These are phyloP conservation scores for Penicillium maclennaniae DNA, from an alignment of 495 filamentous ascomycete genomes.

Conservation along the genomic window DNA sequence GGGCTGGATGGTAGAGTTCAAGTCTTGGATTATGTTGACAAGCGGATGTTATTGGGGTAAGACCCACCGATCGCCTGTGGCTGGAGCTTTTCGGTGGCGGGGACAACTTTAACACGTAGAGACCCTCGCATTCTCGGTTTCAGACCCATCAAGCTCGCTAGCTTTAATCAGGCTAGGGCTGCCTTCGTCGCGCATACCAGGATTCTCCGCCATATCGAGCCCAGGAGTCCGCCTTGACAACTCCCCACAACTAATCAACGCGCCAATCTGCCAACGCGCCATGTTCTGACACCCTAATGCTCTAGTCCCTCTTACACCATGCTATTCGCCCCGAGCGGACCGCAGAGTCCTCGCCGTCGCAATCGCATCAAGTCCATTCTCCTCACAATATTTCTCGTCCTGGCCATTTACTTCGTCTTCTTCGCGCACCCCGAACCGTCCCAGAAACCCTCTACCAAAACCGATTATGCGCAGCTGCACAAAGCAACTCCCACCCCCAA, in stretches of 20 bases:
- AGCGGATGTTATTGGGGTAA: too few relatives aligned
- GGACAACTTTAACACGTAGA: background rate
- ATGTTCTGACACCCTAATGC: conserved; percentile 1
- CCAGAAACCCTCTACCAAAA: conserved; percentile 12
- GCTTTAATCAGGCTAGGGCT: background rate
- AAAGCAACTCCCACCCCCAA: conserved; percentile 11
- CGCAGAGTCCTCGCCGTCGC: conserved; percentile 39
- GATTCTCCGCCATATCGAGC: background rate
- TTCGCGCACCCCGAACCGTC: conserved; percentile 24
- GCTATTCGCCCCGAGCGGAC: conserved; percentile 39
- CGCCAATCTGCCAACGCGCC: background rate
- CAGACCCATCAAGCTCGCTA: background rate
- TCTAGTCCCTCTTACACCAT: conserved; percentile 22
- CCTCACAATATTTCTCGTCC: conserved; percentile 39
- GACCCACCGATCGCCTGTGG: conserved; percentile 3
- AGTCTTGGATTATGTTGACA: too few relatives aligned
- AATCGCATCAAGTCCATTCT: conserved; percentile 41
- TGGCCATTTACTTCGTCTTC: conserved; percentile 39
- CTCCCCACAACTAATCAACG: too few relatives aligned
- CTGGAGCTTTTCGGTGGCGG: background rate
- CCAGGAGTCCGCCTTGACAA: background rate
- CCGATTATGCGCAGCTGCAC: conserved; percentile 23
- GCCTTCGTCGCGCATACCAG: background rate
- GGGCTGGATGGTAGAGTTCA: too few relatives aligned
- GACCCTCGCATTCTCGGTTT: background rate